phyloP scores from a whole-genome alignment of 768 basidiomycete species.

The Suillus alpinus region DNA sequence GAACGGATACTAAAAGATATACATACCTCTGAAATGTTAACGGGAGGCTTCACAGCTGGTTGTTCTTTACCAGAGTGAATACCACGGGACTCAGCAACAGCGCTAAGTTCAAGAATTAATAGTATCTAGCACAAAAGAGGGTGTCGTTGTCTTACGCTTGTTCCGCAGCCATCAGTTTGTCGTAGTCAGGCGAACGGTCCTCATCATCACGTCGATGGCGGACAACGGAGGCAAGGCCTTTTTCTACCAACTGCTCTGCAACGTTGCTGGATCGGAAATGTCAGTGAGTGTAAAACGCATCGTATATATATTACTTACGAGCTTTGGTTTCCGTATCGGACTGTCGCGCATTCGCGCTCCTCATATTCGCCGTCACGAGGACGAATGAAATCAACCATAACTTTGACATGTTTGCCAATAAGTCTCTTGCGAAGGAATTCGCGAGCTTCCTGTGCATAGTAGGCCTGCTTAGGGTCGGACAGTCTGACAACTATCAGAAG shows the following conservation, averaged over 20 bases:
- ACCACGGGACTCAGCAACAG: conserved; percentile 72
- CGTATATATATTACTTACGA: conserved; percentile 44
- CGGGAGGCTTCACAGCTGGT: conserved; percentile 70
- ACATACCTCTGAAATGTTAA: conserved; percentile 88
- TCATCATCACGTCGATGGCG: conserved; percentile 95
- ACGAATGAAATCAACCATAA: conserved; percentile 86
- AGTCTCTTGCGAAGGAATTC: conserved; percentile 91
- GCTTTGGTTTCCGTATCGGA: conserved; percentile 80
- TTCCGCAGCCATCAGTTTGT: conserved; percentile 94
- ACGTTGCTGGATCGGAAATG: conserved; percentile 59
- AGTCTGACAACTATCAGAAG: conserved; percentile 44
- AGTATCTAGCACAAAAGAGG: not conserved
- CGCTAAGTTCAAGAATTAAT: conserved; percentile 44
- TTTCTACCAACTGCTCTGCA: conserved; percentile 90
- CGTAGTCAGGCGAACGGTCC: conserved; percentile 92
- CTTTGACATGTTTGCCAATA: conserved; percentile 84
- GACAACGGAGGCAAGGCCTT: conserved; percentile 85
- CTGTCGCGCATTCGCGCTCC: conserved; percentile 87
- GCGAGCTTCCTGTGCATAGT: conserved; percentile 87
- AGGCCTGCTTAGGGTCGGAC: conserved; percentile 82
- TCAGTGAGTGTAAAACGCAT: conserved; percentile 6
- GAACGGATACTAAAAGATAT: not conserved
- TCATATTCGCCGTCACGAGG: conserved; percentile 92
- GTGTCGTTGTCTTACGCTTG: conserved; percentile 63
- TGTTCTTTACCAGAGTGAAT: conserved; percentile 93